Conservation (phyloP, 2,329 filamentous ascomycete genomes). For the Fusarium algeriense region DNA sequence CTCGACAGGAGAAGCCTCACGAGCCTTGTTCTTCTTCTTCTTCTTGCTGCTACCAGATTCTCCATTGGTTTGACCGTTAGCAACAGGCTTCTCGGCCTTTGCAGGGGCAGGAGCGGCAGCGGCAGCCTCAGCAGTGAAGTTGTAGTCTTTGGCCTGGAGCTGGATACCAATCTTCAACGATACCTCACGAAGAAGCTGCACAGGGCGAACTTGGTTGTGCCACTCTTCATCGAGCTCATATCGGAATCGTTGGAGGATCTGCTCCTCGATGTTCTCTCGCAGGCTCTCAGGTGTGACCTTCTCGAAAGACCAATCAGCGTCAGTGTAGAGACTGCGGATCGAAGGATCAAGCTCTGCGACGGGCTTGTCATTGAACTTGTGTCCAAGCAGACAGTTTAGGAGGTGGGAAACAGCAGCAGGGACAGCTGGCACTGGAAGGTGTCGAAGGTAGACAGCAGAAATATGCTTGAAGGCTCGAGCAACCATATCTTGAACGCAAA, state of each 20-base stretch:
- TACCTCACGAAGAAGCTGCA: conserved; percentile 91
- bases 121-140: conserved; percentile 50
- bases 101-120: conserved; percentile 45
- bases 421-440: conserved; percentile 83
- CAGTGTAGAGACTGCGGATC: conserved; percentile 81
- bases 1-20: conserved; percentile 65
- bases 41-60: conserved; percentile 61
- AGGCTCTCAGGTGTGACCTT: conserved; percentile 80
- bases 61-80: conserved; percentile 58
- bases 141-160: conserved; percentile 75
- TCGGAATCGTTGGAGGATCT: conserved; percentile 81
- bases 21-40: conserved; percentile 73
- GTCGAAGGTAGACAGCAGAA: conserved; percentile 80
- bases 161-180: conserved; percentile 91
- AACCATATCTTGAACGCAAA: conserved; percentile 92
- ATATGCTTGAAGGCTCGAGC: conserved; percentile 96
- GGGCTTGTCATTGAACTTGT: conserved; percentile 80
- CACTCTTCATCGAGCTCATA: conserved; percentile 78
- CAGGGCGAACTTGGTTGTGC: conserved; percentile 74
- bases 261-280: conserved; percentile 74
- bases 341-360: conserved; percentile 80
- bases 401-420: conserved; percentile 85
- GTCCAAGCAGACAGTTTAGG: conserved; percentile 91
- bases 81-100: conserved; percentile 50
- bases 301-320: conserved; percentile 85